Evolutionary conservation across 208 protist genomes (phyloP), one percentile per base, ranked within the genome.

Genomic region (Leishmania turanica): DNA sequence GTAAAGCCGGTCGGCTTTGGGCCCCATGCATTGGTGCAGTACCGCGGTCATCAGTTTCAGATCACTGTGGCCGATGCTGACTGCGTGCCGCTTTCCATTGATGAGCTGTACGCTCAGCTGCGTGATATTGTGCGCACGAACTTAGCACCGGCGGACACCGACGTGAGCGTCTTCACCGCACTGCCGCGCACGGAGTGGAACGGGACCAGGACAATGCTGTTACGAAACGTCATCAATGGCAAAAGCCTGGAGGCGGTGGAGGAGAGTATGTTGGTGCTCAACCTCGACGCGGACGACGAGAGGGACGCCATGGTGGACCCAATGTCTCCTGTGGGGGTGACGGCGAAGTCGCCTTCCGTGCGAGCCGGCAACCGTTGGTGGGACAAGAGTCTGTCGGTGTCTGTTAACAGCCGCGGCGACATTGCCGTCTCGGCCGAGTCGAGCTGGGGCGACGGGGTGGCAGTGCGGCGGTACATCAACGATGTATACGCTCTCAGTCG

Each of bases 311-410:
- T 79, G 40, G 53, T 81, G 45, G 88, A 84, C 69, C 86, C 89
- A 45, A 85, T 88, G 53, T 88, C 87, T 47, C 86, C 83, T 8
- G 84, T 80, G 27, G 84, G 82, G 0, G 79, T 75, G 54, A 79
- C 75, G 37, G 74, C 88, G 27, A 87, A 85, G 51, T 73, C 88
- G 72, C 84, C 88, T 17, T 84, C 84, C 19, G 78, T 85, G 15
- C 89, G 75, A 54, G 34, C 68, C 27, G 83, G 74, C 40, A 96
- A 96, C 72, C 91, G 93, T 11, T 97, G 96, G 96, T 97, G 92
- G 91, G 96, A 98, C 81, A 98, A 98, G 86, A 95, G 91, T 65
- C 71, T 98, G 31, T 92, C 88, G n/a, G 87, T 98, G 6, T 90
- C 87, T 40, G 92, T 97, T 0, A 87, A 82, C 27, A 62, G 75